phyloP scores from a whole-genome alignment of 2,329 filamentous ascomycete species.

The Xenosphaeropsis pyriputrescens region DNA sequence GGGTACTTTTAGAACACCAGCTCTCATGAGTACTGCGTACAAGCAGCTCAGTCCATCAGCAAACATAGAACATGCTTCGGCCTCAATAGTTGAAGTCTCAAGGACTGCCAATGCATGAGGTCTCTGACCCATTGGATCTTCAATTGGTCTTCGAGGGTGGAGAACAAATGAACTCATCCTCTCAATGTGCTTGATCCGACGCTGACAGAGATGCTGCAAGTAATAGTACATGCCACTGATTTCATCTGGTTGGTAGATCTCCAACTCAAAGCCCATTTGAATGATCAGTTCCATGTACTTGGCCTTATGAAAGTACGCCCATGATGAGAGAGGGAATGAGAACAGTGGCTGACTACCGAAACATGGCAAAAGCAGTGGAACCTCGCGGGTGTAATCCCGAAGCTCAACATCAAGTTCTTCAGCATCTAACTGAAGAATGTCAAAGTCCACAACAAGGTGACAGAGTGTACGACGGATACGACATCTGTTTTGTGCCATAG shows the following conservation, averaged over 20 bases:
- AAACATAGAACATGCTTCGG: conserved; percentile 42
- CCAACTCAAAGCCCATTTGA: conserved; percentile 86
- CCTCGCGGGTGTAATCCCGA: conserved; percentile 43
- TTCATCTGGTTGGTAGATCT: conserved; percentile 78
- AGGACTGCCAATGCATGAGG: conserved; percentile 29
- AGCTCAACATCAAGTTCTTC: conserved; percentile 62
- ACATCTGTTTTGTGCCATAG: conserved; percentile 80
- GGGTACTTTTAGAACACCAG: conserved; percentile 21
- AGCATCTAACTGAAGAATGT: conserved; percentile 67
- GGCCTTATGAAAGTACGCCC: conserved; percentile 86
- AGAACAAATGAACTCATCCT: conserved; percentile 55
- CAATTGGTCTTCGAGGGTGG: conserved; percentile 3
- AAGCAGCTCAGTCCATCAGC: conserved; percentile 33
- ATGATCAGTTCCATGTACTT: conserved; percentile 75
- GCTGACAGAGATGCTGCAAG: conserved; percentile 57
- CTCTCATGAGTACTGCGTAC: conserved; percentile 32
- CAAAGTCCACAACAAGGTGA: conserved; percentile 72
- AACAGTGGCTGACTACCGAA: conserved; percentile 38
- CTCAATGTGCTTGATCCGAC: conserved; percentile 46
- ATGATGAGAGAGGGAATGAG: conserved; percentile 66
- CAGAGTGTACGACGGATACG: conserved; percentile 80
- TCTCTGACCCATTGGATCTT: conserved; percentile 3
- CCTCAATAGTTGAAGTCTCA: conserved; percentile 46
- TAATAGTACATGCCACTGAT: conserved; percentile 86
- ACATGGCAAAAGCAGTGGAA: conserved; percentile 35